Evolutionary conservation across 768 basidiomycete species (phyloP).

Genomic region (Botryobasidium botryosum): DNA sequence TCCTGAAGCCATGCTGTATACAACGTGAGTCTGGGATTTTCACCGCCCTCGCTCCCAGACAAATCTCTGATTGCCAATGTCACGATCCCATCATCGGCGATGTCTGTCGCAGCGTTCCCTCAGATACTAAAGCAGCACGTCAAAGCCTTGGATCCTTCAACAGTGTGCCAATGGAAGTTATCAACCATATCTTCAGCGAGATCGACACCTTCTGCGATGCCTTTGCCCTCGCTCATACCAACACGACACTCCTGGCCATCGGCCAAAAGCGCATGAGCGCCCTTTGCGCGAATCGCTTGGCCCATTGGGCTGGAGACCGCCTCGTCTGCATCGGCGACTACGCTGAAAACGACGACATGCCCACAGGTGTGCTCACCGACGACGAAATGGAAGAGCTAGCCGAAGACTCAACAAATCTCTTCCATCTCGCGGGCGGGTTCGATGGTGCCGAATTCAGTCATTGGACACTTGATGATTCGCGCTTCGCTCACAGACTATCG

Average conservation of each 20-base stretch:
- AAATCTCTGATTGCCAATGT: not conserved
- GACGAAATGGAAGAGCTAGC: too few relatives aligned
- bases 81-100: too few relatives aligned
- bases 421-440: too few relatives aligned
- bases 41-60: too few relatives aligned
- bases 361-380: too few relatives aligned
- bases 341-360: not conserved
- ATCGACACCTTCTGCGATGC: not conserved
- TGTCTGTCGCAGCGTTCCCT: not conserved
- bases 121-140: not conserved
- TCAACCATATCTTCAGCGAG: not conserved
- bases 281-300: not conserved
- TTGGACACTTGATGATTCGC: too few relatives aligned
- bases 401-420: too few relatives aligned
- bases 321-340: slow-evolving; percentile 2
- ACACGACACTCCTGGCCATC: not conserved
- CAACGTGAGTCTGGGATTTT: too few relatives aligned
- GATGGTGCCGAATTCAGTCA: too few relatives aligned
- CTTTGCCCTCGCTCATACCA: not conserved
- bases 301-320: not conserved
- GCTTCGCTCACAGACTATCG: not conserved
- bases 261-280: not conserved
- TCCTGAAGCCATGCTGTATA: too few relatives aligned
- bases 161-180: too few relatives aligned
- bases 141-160: not conserved